A percentile compares a stretch with the other conserved stretches of the same genome.
Conservation (phyloP, 768 basidiomycete species). For the Exidia glandulosa region DNA sequence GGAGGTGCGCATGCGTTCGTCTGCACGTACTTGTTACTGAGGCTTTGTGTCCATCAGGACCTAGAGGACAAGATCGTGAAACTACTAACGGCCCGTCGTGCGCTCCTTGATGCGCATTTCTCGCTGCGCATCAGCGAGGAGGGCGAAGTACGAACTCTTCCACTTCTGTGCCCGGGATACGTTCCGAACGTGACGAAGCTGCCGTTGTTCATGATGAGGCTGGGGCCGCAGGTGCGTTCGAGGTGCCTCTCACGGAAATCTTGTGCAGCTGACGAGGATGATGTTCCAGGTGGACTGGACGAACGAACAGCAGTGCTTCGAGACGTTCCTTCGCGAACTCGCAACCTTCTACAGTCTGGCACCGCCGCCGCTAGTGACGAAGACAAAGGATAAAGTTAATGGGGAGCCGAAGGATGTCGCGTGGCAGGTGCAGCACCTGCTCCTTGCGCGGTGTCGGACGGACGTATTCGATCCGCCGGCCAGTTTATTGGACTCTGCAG, state of each 20-base stretch:
- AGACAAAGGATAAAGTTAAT: slow-evolving; percentile 18
- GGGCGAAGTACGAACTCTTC: slow-evolving; percentile 65
- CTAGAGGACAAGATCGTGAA: slow-evolving; percentile 33
- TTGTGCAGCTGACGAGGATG: neutral
- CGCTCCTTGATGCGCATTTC: slow-evolving; percentile 92
- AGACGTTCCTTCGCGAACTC: slow-evolving; percentile 74
- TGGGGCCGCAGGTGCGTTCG: slow-evolving; percentile 69
- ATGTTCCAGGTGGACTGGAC: slow-evolving; percentile 75
- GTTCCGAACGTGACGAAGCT: slow-evolving; percentile 86
- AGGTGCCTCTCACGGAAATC: slow-evolving; percentile 5
- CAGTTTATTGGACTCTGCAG: slow-evolving; percentile 54
- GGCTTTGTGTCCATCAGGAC: neutral
- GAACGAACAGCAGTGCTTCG: slow-evolving; percentile 76
- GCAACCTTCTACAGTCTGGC: slow-evolving; percentile 84
- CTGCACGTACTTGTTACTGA: neutral
- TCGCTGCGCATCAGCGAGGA: slow-evolving; percentile 55
- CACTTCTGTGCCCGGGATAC: slow-evolving; percentile 75
- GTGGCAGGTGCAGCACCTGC: slow-evolving; percentile 85
- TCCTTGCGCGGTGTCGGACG: slow-evolving; percentile 78
- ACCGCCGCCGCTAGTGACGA: slow-evolving; percentile 15
- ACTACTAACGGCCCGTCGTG: slow-evolving; percentile 48
- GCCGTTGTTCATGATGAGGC: slow-evolving; percentile 79
- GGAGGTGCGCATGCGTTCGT: neutral
- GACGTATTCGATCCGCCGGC: slow-evolving; percentile 57
- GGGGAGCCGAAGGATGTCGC: slow-evolving; percentile 41